A percentile compares a stretch with the other conserved stretches of the same genome.
Conservation (phyloP, 108 stramenopile species). For the Cyclotella atomus region DNA sequence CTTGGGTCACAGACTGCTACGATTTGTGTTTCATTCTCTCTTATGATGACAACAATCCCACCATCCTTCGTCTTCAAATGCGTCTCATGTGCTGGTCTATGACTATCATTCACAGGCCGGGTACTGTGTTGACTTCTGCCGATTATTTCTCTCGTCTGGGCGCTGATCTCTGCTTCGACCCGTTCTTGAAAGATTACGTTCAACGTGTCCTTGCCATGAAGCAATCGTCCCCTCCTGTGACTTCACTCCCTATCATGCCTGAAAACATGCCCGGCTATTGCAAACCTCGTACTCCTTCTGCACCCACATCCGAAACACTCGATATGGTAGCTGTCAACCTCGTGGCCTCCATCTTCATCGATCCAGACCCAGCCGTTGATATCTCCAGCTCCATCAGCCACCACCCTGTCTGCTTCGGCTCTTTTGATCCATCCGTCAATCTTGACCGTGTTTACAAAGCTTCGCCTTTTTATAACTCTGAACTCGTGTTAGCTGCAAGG, state of each 20-base stretch:
- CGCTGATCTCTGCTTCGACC: constrained; percentile 13
- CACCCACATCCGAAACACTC: background rate
- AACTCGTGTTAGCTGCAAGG: background rate
- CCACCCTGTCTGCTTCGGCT: background rate
- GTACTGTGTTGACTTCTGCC: background rate
- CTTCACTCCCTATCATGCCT: background rate
- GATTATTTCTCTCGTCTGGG: constrained; percentile 7
- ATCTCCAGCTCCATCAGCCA: too few relatives aligned
- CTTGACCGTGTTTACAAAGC: background rate
- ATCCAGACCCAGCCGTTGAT: too few relatives aligned
- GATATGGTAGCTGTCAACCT: too few relatives aligned
- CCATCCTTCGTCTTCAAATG: constrained; percentile 3
- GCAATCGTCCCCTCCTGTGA: background rate
- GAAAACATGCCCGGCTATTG: constrained; percentile 1
- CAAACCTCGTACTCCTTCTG: background rate
- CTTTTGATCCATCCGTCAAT: background rate
- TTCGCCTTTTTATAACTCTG: background rate
- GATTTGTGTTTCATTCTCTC: constrained; percentile 4
- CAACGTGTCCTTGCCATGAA: background rate
- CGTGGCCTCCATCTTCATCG: too few relatives aligned
- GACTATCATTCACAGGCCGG: constrained; percentile 7
- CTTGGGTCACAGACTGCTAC: constrained; percentile 15
- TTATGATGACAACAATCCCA: constrained; percentile 3
- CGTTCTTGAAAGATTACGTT: background rate
- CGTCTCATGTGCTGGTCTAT: constrained; percentile 5